Base-by-base conservation (phyloP, 2,329 filamentous ascomycete genomes). In the Alternaria longipes region DNA sequence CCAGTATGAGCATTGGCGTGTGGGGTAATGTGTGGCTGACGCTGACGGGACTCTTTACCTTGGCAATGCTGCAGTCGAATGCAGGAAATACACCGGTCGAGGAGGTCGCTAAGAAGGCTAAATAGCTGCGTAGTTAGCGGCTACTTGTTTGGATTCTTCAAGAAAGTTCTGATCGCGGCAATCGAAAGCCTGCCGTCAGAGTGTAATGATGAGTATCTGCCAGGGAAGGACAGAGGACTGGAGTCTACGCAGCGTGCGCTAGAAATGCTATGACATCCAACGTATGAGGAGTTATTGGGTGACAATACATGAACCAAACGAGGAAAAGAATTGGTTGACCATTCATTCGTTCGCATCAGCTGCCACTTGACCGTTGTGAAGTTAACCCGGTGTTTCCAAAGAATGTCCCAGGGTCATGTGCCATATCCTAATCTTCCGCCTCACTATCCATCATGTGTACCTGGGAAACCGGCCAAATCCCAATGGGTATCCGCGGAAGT, bases 21-120 rank as follows among this genome's bases (percentile, higher is more conserved):
- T 72, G 70, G 70, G 70, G 67, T 0, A 72, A 72, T 49, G 65
- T 71, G 22, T 72, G 68, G 68, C 61, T 72, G 63, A 64, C 64
- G 5, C 24, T 69, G 12, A 65, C 67, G 14, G 70, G 70, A 0
- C 2, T 66, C 6, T 49, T 71, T 4, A 72, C 68, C 8, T 44
- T 67, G 18, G 49, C 49, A 1, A 52, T 63, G 34, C 32, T 69
- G 45, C 54, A 64, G 42, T 56, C 52, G 3, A 54, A 59, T 20
- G 49, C 49, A 20, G 70, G 65, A 1, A 59, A 65, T 1, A 46
- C 40, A 50, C 44, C 40, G 4, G 56, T 68, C 16, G 58, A 64
- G 5, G 60, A 63, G 36, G 60, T 63, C 4, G 22, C 52, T 7
- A 64, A 65, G 54, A 71, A 70, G 44, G 54, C 46, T 2, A 64